These are phyloP conservation scores for Immersiporthe knoxdaviesiana DNA, from an alignment of 2,329 filamentous ascomycete species.

Conservation along the genomic window DNA sequence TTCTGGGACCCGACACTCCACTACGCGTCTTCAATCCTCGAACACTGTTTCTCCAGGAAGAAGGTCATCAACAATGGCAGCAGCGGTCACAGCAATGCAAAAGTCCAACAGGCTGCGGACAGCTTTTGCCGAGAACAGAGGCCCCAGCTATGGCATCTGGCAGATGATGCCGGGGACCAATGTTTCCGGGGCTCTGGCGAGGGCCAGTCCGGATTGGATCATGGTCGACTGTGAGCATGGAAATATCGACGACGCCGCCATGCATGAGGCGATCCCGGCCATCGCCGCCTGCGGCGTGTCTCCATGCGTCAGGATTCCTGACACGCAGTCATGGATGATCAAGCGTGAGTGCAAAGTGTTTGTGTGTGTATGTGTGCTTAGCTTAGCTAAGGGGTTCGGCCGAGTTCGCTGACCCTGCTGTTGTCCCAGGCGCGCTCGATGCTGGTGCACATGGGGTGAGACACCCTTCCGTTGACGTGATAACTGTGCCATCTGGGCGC, in stretches of 20 bases:
- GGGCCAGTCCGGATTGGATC: constrained; percentile 68
- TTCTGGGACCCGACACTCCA: not conserved
- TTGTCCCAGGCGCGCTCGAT: constrained; percentile 55
- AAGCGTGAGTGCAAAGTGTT: constrained; percentile 49
- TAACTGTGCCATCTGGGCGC: not conserved
- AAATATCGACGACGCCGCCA: constrained; percentile 58
- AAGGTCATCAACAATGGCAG: constrained; percentile 23
- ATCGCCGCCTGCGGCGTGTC: constrained; percentile 59
- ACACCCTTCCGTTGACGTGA: not conserved
- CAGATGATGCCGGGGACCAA: constrained; percentile 66
- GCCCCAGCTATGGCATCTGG: constrained; percentile 61
- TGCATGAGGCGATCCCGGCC: constrained; percentile 61
- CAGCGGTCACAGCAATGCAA: constrained; percentile 43
- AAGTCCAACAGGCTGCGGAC: constrained; percentile 53
- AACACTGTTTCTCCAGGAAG: not conserved
- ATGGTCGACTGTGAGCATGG: constrained; percentile 64
- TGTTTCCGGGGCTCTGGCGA: constrained; percentile 61
- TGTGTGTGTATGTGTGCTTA: no score
- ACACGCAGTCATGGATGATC: constrained; percentile 59
- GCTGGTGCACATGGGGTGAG: constrained; percentile 60
- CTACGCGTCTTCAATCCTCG: not conserved
- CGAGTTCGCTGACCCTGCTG: constrained; percentile 30
- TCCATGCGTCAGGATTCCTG: constrained; percentile 61
- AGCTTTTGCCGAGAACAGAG: constrained; percentile 51
- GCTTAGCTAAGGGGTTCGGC: not conserved